Percentiles rank a stretch among this genome's conserved stretches.
Conservation (phyloP, 2,329 filamentous ascomycete species). For the Penicillium psychrosexuale region DNA sequence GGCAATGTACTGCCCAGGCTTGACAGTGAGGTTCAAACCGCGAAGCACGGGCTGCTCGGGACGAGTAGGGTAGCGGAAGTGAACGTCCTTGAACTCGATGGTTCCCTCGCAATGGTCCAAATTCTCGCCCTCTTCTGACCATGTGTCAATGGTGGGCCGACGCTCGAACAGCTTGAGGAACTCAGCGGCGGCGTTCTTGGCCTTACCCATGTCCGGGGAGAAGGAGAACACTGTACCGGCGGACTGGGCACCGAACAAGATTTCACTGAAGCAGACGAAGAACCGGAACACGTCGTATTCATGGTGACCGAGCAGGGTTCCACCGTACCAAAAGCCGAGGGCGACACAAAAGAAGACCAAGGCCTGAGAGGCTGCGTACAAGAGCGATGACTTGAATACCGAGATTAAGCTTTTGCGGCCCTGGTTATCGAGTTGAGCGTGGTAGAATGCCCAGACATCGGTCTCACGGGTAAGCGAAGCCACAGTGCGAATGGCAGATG, state of each 20-base stretch:
- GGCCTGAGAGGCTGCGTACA: slow-evolving; percentile 83
- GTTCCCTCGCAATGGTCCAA: slow-evolving; percentile 66
- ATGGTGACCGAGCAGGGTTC: slow-evolving; percentile 64
- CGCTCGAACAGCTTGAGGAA: slow-evolving; percentile 83
- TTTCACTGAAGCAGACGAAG: slow-evolving; percentile 82
- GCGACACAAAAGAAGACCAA: slow-evolving; percentile 80
- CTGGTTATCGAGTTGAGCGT: slow-evolving; percentile 62
- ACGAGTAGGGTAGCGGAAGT: slow-evolving; percentile 90
- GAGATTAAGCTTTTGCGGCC: slow-evolving; percentile 67
- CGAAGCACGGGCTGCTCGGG: slow-evolving; percentile 89
- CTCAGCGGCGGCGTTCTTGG: slow-evolving; percentile 74
- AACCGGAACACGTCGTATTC: slow-evolving; percentile 83
- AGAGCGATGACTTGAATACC: slow-evolving; percentile 68
- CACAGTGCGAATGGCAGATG: slow-evolving; percentile 89
- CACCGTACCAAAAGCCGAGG: slow-evolving; percentile 90
- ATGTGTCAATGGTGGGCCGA: slow-evolving; percentile 76
- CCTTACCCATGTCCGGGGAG: slow-evolving; percentile 90
- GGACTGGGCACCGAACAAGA: slow-evolving; percentile 90
- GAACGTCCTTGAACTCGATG: slow-evolving; percentile 87
- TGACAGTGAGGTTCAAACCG: slow-evolving; percentile 62
- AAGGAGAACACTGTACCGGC: slow-evolving; percentile 87
- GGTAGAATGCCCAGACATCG: slow-evolving; percentile 74
- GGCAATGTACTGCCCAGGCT: slow-evolving; percentile 56
- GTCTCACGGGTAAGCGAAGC: slow-evolving; percentile 83
- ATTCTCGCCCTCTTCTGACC: slow-evolving; percentile 66